Conservation (phyloP, 208 protist species). For the Phytomonas francai region DNA sequence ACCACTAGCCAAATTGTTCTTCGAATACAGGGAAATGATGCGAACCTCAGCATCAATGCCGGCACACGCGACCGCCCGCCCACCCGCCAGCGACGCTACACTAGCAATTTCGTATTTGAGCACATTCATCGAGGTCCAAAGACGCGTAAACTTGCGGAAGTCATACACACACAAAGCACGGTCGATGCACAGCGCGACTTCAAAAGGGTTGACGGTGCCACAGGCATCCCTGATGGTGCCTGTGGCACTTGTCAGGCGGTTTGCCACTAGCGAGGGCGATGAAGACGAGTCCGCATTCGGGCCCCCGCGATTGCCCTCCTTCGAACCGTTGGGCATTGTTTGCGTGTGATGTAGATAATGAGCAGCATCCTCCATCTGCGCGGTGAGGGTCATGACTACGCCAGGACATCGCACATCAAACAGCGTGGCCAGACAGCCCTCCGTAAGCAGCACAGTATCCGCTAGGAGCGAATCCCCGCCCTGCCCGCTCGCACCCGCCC, state of each 20-base stretch:
- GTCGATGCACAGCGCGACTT: conserved; percentile 55
- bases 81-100: conserved; percentile 35
- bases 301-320: neutral
- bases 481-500: too few species aligned
- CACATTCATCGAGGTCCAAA: conserved; percentile 48
- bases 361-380: conserved; percentile 5
- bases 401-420: conserved; percentile 62
- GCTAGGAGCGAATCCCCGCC: conserved; percentile 4
- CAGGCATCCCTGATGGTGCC: conserved; percentile 45
- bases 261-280: conserved; percentile 22
- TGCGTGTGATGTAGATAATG: conserved; percentile 2
- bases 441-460: conserved; percentile 40
- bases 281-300: neutral
- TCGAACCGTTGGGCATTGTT: neutral
- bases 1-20: conserved; percentile 1
- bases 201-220: conserved; percentile 37
- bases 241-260: conserved; percentile 46
- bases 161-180: conserved; percentile 69
- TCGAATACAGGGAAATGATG: conserved; percentile 22
- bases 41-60: conserved; percentile 63
- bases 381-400: conserved; percentile 29
- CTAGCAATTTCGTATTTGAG: conserved; percentile 70
- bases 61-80: conserved; percentile 45
- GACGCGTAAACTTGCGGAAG: conserved; percentile 66
- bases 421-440: conserved; percentile 61